phyloP scores from a whole-genome alignment of 2,329 filamentous ascomycete species.

The Botrytis aclada region DNA sequence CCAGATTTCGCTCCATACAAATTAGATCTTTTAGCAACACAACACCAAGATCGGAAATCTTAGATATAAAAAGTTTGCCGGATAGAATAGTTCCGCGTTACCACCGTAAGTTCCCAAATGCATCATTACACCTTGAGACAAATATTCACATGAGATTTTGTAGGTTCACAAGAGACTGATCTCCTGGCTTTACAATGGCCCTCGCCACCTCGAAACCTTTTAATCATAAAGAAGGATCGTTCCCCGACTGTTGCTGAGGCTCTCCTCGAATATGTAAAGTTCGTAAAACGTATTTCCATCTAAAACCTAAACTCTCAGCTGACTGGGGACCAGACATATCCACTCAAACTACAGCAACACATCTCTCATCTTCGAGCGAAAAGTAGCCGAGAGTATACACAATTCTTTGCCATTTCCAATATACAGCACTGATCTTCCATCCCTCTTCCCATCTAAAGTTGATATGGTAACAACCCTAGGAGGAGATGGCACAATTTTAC shows the following conservation, averaged over 20 bases:
- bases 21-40: constrained; percentile 49
- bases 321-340: constrained; percentile 57
- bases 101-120: constrained; percentile 47
- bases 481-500: constrained; percentile 87
- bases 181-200: constrained; percentile 67
- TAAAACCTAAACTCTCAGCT: constrained; percentile 12
- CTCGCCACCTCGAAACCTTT: constrained; percentile 62
- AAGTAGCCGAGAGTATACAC: constrained; percentile 70
- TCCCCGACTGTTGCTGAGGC: constrained; percentile 42
- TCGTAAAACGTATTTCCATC: not conserved
- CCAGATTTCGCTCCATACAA: constrained; percentile 16
- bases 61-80: constrained; percentile 49
- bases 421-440: constrained; percentile 49
- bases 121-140: not conserved
- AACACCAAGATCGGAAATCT: constrained; percentile 45
- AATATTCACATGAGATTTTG: constrained; percentile 40
- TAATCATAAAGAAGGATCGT: constrained; percentile 65
- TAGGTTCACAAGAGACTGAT: constrained; percentile 56
- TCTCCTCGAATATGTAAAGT: constrained; percentile 41
- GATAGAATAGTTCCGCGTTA: constrained; percentile 61
- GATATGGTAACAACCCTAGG: constrained; percentile 89
- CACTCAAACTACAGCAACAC: constrained; percentile 75
- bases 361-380: constrained; percentile 78
- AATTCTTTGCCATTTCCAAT: constrained; percentile 69
- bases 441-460: constrained; percentile 69